Evolutionary conservation across 164 flowering plant species (phyloP), one percentile per base, ranked within the genome.

Genomic region (Annona squamosa): DNA sequence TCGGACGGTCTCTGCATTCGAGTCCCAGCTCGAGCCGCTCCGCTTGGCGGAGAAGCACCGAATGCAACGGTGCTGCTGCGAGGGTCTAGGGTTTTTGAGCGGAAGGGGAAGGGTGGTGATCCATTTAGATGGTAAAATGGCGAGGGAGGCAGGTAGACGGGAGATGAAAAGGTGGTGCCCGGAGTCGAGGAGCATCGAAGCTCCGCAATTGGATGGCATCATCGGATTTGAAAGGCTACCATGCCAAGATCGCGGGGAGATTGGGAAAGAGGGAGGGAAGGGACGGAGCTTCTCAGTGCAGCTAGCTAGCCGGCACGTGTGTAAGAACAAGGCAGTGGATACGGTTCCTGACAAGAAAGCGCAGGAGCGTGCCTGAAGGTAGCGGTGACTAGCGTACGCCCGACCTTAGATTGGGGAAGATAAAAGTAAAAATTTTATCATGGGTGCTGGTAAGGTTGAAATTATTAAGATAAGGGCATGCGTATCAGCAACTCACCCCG

Each of bases 1-100:
- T 5, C 81, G 74, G 19, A 68, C 18, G 4, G 77, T 71, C 71
- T 80, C 87, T 4, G 83, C 86, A 73, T 86, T 84, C n/a, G 89
- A 78, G 44, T 82, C 84, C 85, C 85, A 77, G 16, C n/a, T 64
- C 2, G 72, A 41, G 3, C 65, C 61, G 46, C 48, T 45, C 18
- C 70, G 61, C 1, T 72, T 63, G 46, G 57, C 44, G 46, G 75
- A 57, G 73, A 12, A 62, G 74, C 77, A 68, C 18, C 52, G 72
- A 7, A 43, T 10, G 44, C 16, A 3, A 4, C 47, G 73, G 59
- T 52, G 59, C 13, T 52, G 9, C n/a, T 3, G 72, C 59, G 41
- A 68, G 47, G 5, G 56, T 65, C 26, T 57, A 65, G 77, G 79
- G 75, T 48, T 78, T 68, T 2, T 66, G 48, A n/a, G 12, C 19